Evolutionary conservation across 768 basidiomycete species (phyloP), one percentile per base, ranked within the genome.

Genomic region (Mycena leptocephala): DNA sequence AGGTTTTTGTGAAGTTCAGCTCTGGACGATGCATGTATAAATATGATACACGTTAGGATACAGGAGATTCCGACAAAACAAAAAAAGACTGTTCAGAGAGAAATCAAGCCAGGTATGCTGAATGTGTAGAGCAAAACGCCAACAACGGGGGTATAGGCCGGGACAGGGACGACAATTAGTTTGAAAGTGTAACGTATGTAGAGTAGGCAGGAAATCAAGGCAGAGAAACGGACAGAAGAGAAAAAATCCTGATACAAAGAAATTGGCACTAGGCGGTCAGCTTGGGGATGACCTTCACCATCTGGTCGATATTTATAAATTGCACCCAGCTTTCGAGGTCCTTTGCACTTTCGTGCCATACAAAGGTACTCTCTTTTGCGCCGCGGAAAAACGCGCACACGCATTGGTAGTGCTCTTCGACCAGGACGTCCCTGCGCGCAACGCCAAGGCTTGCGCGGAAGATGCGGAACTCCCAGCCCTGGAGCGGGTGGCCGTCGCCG

Each of bases 381-480:
- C 93, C 93, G 33, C 95, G 88, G 86, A 93, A 96, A 83, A 95
- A 95, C 2, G 95, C 95, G 58, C 90, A 91, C 5, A 92, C 94
- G 81, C 95, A 96, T 81, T 95, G 93, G 80, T 96, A 96, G 56
- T 88, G 84, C 83, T 96, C 94, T 76, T 92, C 89, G 51, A 91
- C 86, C 51, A 94, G 85, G 32, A 88, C 79, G 18, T 90, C 89
- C 39, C 87, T 84, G 10, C 93, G 89, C 16, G 91, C 90, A 3
- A 95, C 93, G 20, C 93, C 94, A 20, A 96, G 89, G 68, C 91
- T 90, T 18, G 94, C 91, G 71, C 89, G 90, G 89, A 94, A 97
- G 51, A 96, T 86, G 10, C 96, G 91, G 84, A 97, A 96, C 82
- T 97, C 96, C 96, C 96, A 97, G 0, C 96, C 96, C 24, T 89